A percentile compares a stretch with the other conserved stretches of the same genome.
Conservation (phyloP, 352 stramenopile genomes). For the Phytophthora kernoviae region DNA sequence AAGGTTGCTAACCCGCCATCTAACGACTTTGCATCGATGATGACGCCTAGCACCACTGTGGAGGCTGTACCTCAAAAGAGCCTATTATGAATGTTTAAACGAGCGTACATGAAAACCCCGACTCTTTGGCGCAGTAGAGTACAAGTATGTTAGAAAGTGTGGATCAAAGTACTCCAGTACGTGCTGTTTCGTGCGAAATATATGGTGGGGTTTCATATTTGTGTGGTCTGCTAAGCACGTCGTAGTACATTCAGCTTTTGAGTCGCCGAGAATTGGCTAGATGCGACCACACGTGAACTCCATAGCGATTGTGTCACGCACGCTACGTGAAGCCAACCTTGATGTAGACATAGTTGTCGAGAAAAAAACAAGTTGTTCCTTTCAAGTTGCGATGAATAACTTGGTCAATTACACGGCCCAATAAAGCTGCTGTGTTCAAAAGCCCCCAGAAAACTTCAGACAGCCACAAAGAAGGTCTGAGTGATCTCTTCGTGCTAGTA, state of each 20-base stretch:
- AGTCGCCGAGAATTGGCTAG: neutral
- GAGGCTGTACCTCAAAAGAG: neutral
- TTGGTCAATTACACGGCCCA: too few species aligned
- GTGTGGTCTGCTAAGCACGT: neutral
- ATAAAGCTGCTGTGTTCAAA: too few species aligned
- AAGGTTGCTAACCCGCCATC: conserved; percentile 13
- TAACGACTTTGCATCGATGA: conserved; percentile 25
- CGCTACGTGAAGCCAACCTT: too few species aligned
- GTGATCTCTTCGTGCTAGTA: too few species aligned
- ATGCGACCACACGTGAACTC: too few species aligned
- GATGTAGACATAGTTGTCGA: too few species aligned
- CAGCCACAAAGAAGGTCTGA: too few species aligned
- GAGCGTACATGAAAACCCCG: neutral
- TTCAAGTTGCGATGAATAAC: too few species aligned
- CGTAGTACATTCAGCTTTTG: neutral
- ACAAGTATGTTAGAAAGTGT: neutral
- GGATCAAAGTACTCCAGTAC: neutral
- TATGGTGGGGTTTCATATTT: conserved; percentile 1
- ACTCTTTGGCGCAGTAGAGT: neutral
- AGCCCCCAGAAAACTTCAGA: too few species aligned
- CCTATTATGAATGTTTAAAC: conserved; percentile 13
- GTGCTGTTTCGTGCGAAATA: neutral
- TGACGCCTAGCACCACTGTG: conserved; percentile 1
- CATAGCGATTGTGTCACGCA: too few species aligned
- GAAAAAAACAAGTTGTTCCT: too few species aligned